Conservation (phyloP, 2,329 filamentous ascomycete genomes). For the Fusarium xyrophilum region DNA sequence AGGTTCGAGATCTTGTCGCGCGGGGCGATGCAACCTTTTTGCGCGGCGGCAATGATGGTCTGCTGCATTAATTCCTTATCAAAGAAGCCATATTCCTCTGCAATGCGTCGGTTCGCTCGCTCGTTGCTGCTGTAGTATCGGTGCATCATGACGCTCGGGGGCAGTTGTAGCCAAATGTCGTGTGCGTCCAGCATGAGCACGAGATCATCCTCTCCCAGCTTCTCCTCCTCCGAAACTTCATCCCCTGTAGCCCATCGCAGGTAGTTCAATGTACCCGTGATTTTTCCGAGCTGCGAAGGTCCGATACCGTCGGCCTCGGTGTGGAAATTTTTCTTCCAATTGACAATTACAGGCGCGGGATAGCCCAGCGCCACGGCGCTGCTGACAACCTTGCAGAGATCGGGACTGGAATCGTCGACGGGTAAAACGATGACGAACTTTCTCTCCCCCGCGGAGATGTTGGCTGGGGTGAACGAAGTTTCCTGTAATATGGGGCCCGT, state of each 20-base stretch:
- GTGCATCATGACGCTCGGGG: conserved; percentile 40
- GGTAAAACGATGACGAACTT: conserved; percentile 38
- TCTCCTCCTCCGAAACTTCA: conserved; percentile 20
- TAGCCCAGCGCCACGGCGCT: conserved; percentile 41
- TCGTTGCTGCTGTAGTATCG: conserved; percentile 39
- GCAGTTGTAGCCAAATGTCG: conserved; percentile 44
- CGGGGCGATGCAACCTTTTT: conserved; percentile 38
- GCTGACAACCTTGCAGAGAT: conserved; percentile 43
- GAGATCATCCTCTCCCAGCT: conserved; percentile 38
- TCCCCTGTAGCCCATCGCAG: conserved; percentile 36
- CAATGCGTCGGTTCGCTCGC: conserved; percentile 31
- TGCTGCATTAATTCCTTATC: conserved; percentile 32
- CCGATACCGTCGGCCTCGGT: conserved; percentile 35
- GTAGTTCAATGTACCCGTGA: conserved; percentile 42
- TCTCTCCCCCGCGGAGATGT: conserved; percentile 25
- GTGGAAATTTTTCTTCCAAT: conserved; percentile 42
- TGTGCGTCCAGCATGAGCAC: conserved; percentile 44
- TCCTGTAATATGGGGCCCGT: conserved; percentile 19
- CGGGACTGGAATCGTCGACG: conserved; percentile 39
- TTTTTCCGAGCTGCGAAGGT: conserved; percentile 42
- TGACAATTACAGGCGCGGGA: conserved; percentile 43
- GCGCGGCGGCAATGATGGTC: conserved; percentile 37
- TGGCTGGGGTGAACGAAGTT: not conserved
- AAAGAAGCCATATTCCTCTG: conserved; percentile 29
- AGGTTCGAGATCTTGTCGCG: conserved; percentile 37